Evolutionary conservation across 495 filamentous ascomycete genomes (phyloP), one percentile per base, ranked within the genome.

Genomic region (Cladorrhinum samala): DNA sequence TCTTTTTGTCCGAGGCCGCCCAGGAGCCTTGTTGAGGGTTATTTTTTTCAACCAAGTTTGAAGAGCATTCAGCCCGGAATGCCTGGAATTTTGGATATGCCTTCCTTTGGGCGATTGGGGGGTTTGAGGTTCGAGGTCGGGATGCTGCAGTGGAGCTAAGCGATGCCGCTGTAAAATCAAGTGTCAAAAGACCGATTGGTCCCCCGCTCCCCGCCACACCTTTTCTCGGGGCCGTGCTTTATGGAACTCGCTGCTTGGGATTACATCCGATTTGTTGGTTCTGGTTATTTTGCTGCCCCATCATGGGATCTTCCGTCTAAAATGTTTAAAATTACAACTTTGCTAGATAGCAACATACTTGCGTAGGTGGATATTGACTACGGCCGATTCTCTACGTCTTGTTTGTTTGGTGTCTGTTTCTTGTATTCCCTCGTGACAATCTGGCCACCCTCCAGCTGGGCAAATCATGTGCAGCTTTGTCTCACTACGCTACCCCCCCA

Each of bases 211-310:
- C 27, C 27, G 27, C 27, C 27, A 33, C 27, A 11, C 27, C 6
- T 11, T n/a, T n/a, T n/a, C n/a, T n/a, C 27, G 5, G 27, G 11
- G 11, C 27, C 27, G 27, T 33, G 27, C 27, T 33, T 33, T 33
- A n/a, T n/a, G n/a, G n/a, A n/a, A n/a, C n/a, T n/a, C n/a, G n/a
- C n/a, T n/a, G n/a, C n/a, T n/a, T n/a, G 43, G 43, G 43, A 25
- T 46, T 18, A 21, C 20, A 47, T 53, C 51, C 51, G 51, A 53
- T 53, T 53, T 47, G 51, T 37, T 47, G 30, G 27, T 33, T 33
- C 33, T 13, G 18, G 40, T 20, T 20, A 16, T 2, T 2, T n/a
- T n/a, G n/a, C n/a, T n/a, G n/a, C n/a, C 27, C 18, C 11, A 14
- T 17, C 18, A 1, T n/a, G 41, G 9, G 25, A 21, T 33, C 27